Evolutionary conservation across 352 stramenopile species (phyloP).

Genomic region (Globisporangium polare): DNA sequence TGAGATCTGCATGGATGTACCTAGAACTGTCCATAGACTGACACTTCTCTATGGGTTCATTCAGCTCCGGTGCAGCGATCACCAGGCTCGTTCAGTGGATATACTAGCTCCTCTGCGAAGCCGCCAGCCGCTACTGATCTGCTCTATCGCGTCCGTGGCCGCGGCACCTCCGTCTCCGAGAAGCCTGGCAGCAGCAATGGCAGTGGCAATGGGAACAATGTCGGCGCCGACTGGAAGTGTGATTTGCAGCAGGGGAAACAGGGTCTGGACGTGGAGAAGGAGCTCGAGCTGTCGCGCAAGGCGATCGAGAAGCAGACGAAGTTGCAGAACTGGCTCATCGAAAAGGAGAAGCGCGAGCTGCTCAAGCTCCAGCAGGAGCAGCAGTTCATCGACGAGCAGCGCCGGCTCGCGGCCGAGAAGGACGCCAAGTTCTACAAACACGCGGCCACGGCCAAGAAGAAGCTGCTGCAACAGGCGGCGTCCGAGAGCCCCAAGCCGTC

Average conservation of each 20-base stretch:
- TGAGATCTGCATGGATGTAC: too few species aligned
- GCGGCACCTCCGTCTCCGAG: constrained; percentile 16
- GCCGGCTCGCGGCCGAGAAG: constrained; percentile 45
- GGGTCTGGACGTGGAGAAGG: constrained; percentile 50
- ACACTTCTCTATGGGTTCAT: background rate
- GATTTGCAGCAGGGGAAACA: constrained; percentile 25
- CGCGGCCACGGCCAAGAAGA: constrained; percentile 70
- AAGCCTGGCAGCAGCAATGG: constrained; percentile 3
- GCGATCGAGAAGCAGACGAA: constrained; percentile 89
- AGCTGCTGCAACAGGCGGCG: constrained; percentile 25
- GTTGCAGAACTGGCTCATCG: constrained; percentile 84
- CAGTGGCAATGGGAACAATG: background rate
- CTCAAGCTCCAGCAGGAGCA: constrained; percentile 79
- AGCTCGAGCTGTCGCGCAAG: constrained; percentile 65
- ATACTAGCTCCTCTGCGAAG: constrained; percentile 7
- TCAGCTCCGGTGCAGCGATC: constrained; percentile 15
- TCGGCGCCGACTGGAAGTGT: constrained; percentile 37
- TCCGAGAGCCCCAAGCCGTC: constrained; percentile 20
- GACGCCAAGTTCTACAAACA: constrained; percentile 81
- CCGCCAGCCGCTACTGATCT: constrained; percentile 33
- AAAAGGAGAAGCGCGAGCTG: constrained; percentile 86
- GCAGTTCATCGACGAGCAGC: constrained; percentile 74
- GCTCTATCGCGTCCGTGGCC: constrained; percentile 59
- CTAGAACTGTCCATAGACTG: too few species aligned
- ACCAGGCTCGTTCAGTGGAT: constrained; percentile 25